These are phyloP conservation scores for Trapa bicornis DNA, from an alignment of 345 rosid genomes.

Conservation along the genomic window DNA sequence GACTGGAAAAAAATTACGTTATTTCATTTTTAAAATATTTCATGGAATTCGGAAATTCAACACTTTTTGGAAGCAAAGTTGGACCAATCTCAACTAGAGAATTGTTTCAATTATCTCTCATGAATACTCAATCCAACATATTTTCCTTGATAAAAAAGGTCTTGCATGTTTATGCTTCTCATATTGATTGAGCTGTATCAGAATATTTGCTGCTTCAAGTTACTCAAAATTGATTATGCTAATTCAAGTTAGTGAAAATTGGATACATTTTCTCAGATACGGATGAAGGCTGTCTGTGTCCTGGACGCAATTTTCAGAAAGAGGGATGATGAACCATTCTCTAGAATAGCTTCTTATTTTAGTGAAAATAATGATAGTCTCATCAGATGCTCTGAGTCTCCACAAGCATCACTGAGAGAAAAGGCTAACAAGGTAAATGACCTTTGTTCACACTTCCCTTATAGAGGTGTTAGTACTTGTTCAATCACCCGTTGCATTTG, in stretches of 20 bases:
- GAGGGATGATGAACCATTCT: slow-evolving; percentile 58
- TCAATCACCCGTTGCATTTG: background rate
- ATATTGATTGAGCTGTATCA: background rate
- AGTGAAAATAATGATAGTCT: slow-evolving; percentile 54
- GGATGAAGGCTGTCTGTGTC: slow-evolving; percentile 84
- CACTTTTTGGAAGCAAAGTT: background rate
- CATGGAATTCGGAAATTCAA: background rate
- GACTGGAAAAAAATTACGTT: background rate
- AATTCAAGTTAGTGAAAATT: background rate
- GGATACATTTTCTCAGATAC: slow-evolving; percentile 42
- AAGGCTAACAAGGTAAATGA: slow-evolving; percentile 63
- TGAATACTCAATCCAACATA: background rate
- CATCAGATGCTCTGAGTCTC: slow-evolving; percentile 66
- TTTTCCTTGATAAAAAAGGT: background rate
- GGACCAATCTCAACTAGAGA: background rate
- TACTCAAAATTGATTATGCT: background rate
- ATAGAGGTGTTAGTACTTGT: background rate
- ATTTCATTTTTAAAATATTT: background rate
- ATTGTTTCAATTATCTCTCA: background rate
- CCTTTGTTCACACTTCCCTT: background rate
- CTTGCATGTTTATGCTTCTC: background rate
- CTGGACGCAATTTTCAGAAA: slow-evolving; percentile 82
- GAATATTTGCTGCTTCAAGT: background rate
- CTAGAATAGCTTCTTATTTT: slow-evolving; percentile 56
- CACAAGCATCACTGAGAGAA: slow-evolving; percentile 80